Percentiles rank a stretch among this genome's conserved stretches.
These are phyloP conservation scores for Nicotiana rustica DNA, from an alignment of 305 asterid genomes.

Conservation along the genomic window DNA sequence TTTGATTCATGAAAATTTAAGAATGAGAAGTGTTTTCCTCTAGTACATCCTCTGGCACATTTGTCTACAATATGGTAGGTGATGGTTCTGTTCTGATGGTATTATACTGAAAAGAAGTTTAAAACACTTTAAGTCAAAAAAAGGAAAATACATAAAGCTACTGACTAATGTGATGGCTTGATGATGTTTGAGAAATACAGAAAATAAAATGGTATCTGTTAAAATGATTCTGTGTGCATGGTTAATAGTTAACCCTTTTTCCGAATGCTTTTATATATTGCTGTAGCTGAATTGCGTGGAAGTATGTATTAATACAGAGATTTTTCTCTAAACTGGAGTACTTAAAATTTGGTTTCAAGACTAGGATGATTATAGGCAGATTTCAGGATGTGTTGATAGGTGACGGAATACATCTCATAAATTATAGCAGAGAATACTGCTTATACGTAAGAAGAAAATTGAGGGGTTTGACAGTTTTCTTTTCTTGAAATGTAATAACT, in stretches of 20 bases:
- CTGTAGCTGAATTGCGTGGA: neutral
- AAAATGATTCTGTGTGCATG: neutral
- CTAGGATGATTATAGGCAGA: constrained; percentile 1
- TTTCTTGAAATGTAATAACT: constrained; percentile 17
- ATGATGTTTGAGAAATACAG: neutral
- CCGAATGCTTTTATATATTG: constrained; percentile 13
- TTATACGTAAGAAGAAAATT: neutral
- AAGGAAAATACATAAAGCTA: too few species aligned
- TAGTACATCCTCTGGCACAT: neutral
- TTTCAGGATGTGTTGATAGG: neutral
- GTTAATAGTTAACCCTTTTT: neutral
- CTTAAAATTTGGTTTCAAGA: neutral
- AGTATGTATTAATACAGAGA: neutral
- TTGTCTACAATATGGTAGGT: constrained; percentile 15
- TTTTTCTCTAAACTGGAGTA: neutral
- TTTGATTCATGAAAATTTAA: constrained; percentile 1
- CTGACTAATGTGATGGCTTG: neutral
- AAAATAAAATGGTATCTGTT: neutral
- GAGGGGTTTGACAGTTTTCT: neutral
- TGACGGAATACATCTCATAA: neutral
- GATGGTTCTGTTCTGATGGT: constrained; percentile 28
- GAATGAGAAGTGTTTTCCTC: constrained; percentile 4
- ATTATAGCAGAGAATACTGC: constrained; percentile 1
- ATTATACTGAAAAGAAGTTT: constrained; percentile 19
- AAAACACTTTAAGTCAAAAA: neutral